Evolutionary conservation across 1,139 yeast species (phyloP).

Genomic region (Magnusiomyces sp.): DNA sequence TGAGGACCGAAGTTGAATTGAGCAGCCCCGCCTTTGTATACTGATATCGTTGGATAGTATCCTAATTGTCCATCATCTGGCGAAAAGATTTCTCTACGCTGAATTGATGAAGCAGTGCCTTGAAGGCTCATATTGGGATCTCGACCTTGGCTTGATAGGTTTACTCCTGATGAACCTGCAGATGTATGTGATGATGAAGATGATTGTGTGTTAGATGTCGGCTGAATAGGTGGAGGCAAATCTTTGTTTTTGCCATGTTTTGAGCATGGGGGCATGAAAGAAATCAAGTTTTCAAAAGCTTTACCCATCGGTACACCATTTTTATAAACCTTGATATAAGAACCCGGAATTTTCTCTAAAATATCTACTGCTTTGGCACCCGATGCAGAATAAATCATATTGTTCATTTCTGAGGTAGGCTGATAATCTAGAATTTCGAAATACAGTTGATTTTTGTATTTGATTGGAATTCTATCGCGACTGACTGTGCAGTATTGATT

Average conservation of each 20-base stretch:
- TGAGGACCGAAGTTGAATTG: conserved; percentile 61
- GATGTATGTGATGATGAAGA: no score
- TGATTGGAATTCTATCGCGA: conserved; percentile 83
- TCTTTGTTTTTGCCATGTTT: conserved; percentile 17
- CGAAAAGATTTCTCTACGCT: conserved; percentile 1
- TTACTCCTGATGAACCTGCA: no score
- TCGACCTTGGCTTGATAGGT: no score
- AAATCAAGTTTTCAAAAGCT: conserved; percentile 59
- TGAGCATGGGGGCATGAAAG: conserved; percentile 72
- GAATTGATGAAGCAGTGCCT: not conserved
- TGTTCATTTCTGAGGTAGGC: conserved; percentile 63
- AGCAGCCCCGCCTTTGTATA: conserved; percentile 73
- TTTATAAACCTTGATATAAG: conserved; percentile 58
- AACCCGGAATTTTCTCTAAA: conserved; percentile 39
- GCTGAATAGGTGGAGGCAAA: conserved; percentile 1
- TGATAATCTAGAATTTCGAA: conserved; percentile 86
- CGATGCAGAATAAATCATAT: conserved; percentile 11
- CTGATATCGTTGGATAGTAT: conserved; percentile 84
- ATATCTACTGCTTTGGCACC: not conserved
- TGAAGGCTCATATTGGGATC: conserved; percentile 31
- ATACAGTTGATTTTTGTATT: conserved; percentile 67
- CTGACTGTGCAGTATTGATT: conserved; percentile 33
- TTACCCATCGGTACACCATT: conserved; percentile 65
- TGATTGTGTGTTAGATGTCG: not conserved
- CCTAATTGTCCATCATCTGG: conserved; percentile 78